Conservation (phyloP, 2,329 filamentous ascomycete species). For the Colletotrichum sp. region DNA sequence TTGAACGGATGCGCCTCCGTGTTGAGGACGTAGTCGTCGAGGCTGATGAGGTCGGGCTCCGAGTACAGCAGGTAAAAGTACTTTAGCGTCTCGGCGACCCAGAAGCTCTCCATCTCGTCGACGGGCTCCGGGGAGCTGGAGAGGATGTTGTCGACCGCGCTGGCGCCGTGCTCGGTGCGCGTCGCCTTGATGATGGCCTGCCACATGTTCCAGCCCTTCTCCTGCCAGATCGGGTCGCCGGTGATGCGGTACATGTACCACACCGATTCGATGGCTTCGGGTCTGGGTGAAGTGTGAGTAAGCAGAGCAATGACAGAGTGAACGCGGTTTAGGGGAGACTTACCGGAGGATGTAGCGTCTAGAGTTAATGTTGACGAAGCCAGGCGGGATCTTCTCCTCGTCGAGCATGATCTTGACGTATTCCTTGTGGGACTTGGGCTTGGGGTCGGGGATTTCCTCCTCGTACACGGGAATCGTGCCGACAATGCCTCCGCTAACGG, state of each 20-base stretch:
- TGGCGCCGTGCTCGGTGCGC: conserved; percentile 69
- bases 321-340: conserved; percentile 33
- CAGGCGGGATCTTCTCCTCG: conserved; percentile 50
- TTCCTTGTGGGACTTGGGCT: conserved; percentile 58
- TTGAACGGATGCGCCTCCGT: conserved; percentile 67
- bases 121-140: conserved; percentile 42
- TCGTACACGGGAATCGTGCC: conserved; percentile 32
- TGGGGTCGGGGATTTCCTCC: conserved; percentile 35
- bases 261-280: conserved; percentile 86
- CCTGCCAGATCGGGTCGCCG: conserved; percentile 75
- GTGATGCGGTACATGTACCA: conserved; percentile 94
- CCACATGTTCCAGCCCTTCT: conserved; percentile 90
- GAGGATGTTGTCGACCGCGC: conserved; percentile 71
- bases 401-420: conserved; percentile 53
- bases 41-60: conserved; percentile 66
- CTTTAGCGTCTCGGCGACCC: conserved; percentile 89
- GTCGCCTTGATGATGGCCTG: conserved; percentile 71
- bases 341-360: conserved; percentile 68
- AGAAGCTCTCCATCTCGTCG: conserved; percentile 87
- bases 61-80: conserved; percentile 88
- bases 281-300: conserved; percentile 49
- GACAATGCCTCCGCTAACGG: conserved; percentile 21
- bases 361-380: conserved; percentile 52
- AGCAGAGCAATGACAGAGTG: conserved; percentile 4
- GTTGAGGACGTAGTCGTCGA: conserved; percentile 73